Conservation (phyloP, 2,329 filamentous ascomycete genomes). For the Aspergillus flavus region DNA sequence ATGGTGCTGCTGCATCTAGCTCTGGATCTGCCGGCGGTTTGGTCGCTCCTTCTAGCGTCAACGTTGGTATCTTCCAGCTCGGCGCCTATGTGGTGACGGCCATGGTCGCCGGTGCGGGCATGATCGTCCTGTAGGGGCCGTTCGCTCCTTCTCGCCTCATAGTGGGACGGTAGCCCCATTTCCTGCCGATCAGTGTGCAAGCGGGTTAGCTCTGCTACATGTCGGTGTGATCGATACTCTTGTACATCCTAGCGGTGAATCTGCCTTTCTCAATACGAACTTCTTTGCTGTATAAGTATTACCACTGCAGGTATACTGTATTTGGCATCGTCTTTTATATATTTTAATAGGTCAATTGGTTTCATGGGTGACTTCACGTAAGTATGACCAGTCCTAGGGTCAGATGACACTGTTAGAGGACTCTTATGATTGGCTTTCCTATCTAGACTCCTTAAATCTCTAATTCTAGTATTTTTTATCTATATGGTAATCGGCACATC, state of each 20-base stretch:
- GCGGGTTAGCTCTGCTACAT: background rate
- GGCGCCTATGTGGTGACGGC: conserved; percentile 43
- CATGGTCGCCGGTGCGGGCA: conserved; percentile 42
- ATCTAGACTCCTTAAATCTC: no score
- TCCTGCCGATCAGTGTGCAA: background rate
- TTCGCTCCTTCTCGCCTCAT: background rate
- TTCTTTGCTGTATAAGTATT: background rate
- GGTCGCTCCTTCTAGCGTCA: conserved; percentile 29
- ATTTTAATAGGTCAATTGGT: background rate
- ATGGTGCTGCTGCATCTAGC: conserved; percentile 17
- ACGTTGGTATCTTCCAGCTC: conserved; percentile 39
- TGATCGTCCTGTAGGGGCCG: conserved; percentile 45
- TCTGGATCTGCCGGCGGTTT: conserved; percentile 33
- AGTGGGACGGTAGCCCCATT: background rate
- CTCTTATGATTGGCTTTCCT: no score
- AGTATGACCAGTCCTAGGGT: background rate
- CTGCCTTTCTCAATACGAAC: background rate
- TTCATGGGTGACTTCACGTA: background rate
- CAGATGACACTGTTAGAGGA: background rate
- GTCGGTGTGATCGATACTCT: background rate
- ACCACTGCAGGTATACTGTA: background rate
- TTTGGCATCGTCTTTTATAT: background rate
- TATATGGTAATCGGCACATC: no score
- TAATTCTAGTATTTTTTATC: no score
- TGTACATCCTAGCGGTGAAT: background rate